These are phyloP conservation scores for Aegilops bicornis DNA, from an alignment of 176 grass and related monocot genomes.

Conservation along the genomic window DNA sequence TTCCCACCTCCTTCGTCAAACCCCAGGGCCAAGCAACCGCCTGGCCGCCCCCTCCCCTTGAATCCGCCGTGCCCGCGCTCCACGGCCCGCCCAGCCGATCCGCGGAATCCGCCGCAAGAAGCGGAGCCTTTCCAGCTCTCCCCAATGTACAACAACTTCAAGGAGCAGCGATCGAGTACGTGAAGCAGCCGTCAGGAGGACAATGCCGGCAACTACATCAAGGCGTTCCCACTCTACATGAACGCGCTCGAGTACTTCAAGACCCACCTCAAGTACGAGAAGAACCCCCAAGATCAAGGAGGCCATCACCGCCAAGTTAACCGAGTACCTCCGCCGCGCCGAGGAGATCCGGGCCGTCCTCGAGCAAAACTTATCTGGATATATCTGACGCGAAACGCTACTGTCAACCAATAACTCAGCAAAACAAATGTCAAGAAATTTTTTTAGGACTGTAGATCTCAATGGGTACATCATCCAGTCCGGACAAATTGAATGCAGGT, in stretches of 20 bases:
- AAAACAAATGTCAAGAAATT: too few relatives aligned
- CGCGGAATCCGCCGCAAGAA: constrained; percentile 40
- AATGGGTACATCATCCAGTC: too few relatives aligned
- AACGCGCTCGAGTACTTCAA: constrained; percentile 99
- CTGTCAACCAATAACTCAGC: too few relatives aligned
- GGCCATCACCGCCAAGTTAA: constrained; percentile 97
- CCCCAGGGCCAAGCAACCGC: constrained; percentile 46
- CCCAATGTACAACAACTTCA: constrained; percentile 99
- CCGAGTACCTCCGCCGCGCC: constrained; percentile 92
- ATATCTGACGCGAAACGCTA: too few relatives aligned
- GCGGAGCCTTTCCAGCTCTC: constrained; percentile 18
- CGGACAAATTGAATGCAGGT: too few relatives aligned
- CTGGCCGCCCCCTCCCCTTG: constrained; percentile 6
- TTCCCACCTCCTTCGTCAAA: constrained; percentile 52
- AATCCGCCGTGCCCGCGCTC: not conserved
- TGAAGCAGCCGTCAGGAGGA: constrained; percentile 98
- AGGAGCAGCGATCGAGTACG: constrained; percentile 99
- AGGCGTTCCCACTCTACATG: constrained; percentile 98
- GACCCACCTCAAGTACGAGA: constrained; percentile 99
- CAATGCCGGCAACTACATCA: constrained; percentile 97
- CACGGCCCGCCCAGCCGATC: constrained; percentile 14
- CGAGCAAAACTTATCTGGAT: too few relatives aligned
- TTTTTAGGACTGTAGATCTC: too few relatives aligned
- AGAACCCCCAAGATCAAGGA: constrained; percentile 99
- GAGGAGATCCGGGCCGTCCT: constrained; percentile 99